These are phyloP conservation scores for Fusarium sp. DNA, from an alignment of 2,329 filamentous ascomycete species.

Conservation along the genomic window DNA sequence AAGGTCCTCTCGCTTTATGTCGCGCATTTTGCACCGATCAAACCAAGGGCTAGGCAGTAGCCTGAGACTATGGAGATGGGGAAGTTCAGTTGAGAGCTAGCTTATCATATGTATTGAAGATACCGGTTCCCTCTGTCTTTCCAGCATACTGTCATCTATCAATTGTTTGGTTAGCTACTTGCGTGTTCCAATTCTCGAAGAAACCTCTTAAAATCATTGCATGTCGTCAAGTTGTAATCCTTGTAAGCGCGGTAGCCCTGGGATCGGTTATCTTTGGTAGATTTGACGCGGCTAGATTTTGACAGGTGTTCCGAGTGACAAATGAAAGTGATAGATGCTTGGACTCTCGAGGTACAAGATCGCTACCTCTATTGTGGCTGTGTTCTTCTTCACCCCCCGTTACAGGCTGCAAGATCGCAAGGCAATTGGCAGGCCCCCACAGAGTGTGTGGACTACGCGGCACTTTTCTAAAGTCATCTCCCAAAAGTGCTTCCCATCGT, in stretches of 20 bases:
- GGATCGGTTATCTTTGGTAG: neutral
- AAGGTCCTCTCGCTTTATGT: neutral
- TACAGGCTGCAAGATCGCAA: slow-evolving; percentile 16
- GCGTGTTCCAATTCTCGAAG: neutral
- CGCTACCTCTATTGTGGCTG: neutral
- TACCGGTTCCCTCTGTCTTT: neutral
- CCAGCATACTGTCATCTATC: neutral
- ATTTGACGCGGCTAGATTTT: neutral
- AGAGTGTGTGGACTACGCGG: neutral
- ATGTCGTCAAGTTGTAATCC: slow-evolving; percentile 15
- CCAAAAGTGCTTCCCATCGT: neutral
- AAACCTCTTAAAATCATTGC: neutral
- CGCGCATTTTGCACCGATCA: neutral
- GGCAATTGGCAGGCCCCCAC: neutral
- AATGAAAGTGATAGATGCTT: neutral
- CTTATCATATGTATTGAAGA: neutral
- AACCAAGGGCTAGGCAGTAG: neutral
- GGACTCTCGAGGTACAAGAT: slow-evolving; percentile 11
- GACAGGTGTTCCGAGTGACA: neutral
- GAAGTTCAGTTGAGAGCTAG: neutral
- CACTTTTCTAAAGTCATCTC: neutral
- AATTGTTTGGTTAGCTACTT: neutral
- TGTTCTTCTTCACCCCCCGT: neutral
- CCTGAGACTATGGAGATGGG: neutral
- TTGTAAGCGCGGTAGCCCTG: neutral